Conservation (phyloP, 805 yeast genomes). For the Suhomyces canberraensis region DNA sequence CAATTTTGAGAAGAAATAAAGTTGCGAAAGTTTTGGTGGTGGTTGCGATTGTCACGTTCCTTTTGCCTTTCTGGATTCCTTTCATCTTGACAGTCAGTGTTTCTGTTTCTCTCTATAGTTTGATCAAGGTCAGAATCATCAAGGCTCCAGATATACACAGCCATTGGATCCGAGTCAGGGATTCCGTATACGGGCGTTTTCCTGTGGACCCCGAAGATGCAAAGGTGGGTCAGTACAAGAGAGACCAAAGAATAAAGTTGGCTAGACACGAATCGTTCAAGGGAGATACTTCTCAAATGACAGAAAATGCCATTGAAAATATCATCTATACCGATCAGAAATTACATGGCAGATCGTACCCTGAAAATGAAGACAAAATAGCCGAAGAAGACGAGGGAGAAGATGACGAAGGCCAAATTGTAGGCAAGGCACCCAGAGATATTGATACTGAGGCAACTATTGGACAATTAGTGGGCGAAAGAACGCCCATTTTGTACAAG, state of each 20-base stretch:
- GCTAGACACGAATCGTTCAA: conserved; percentile 35
- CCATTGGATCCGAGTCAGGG: conserved; percentile 35
- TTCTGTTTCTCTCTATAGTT: conserved; percentile 37
- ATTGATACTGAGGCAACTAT: not conserved
- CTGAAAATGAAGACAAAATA: conserved; percentile 10
- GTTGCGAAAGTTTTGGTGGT: conserved; percentile 22
- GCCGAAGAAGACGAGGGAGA: conserved; percentile 10
- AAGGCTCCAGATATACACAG: conserved; percentile 19
- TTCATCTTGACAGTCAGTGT: conserved; percentile 36
- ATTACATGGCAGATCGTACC: conserved; percentile 1
- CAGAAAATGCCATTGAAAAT: conserved; percentile 35
- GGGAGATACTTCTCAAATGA: conserved; percentile 39
- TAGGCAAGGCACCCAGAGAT: conserved; percentile 1
- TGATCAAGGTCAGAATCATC: conserved; percentile 32
- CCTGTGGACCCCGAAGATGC: conserved; percentile 32
- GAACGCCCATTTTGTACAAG: conserved; percentile 2
- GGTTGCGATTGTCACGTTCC: conserved; percentile 20
- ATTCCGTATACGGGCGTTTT: conserved; percentile 24
- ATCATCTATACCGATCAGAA: conserved; percentile 32
- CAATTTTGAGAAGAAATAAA: conserved; percentile 29
- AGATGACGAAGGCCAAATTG: conserved; percentile 9
- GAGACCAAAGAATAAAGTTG: conserved; percentile 25
- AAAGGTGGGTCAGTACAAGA: conserved; percentile 26
- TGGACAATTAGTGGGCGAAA: too few relatives aligned
- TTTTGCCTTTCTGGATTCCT: conserved; percentile 53